phyloP scores from a whole-genome alignment of 257 asterid species.

The Nyctanthes arbortristis region DNA sequence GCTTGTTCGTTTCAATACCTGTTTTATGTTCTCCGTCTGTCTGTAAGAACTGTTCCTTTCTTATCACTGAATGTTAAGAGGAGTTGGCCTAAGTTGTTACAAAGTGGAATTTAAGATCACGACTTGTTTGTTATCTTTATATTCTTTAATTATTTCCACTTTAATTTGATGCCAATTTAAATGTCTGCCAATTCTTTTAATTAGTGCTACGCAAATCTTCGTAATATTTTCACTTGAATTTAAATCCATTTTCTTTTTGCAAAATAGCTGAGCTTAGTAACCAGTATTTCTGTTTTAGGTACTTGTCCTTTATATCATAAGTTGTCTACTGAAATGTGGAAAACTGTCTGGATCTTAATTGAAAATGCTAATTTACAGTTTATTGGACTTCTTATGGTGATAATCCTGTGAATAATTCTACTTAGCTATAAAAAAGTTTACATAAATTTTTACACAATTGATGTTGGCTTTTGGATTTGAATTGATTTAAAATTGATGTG shows the following conservation, averaged over 20 bases:
- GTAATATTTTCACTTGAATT: background rate
- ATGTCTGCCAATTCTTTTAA: background rate
- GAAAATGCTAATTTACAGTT: background rate
- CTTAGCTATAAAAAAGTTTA: too few species aligned
- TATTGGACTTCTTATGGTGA: background rate
- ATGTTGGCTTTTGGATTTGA: too few species aligned
- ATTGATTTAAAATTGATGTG: too few species aligned
- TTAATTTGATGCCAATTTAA: background rate
- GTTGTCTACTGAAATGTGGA: background rate
- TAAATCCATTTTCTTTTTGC: background rate
- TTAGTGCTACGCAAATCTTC: background rate
- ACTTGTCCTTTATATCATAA: background rate
- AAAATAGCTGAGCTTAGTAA: background rate
- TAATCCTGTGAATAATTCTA: background rate
- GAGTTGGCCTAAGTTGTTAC: background rate
- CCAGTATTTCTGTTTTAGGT: background rate
- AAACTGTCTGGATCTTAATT: background rate
- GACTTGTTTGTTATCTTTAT: background rate
- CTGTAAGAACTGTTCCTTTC: background rate
- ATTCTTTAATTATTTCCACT: background rate
- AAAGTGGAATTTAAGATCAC: background rate
- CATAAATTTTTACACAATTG: too few species aligned
- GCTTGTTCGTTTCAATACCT: background rate
- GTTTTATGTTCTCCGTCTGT: background rate
- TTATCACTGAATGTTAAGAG: background rate